Percentiles rank a stretch among this genome's conserved stretches.
Conservation (phyloP, 2,329 filamentous ascomycete genomes). For the Proliferodiscus dingleyae region DNA sequence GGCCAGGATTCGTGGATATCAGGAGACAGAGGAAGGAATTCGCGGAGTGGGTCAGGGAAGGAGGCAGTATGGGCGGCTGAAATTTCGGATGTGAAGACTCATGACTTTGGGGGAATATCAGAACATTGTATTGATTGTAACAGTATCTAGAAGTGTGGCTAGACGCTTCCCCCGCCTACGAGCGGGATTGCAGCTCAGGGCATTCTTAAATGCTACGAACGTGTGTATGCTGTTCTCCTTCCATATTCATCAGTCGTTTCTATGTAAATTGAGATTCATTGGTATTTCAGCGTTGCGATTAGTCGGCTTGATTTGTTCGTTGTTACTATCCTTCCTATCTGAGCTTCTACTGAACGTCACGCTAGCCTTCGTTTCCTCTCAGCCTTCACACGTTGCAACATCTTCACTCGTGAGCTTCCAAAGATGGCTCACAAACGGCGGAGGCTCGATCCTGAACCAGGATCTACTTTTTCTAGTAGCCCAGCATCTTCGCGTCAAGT, state of each 20-base stretch:
- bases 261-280: too few relatives aligned
- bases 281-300: too few relatives aligned
- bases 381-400: background rate
- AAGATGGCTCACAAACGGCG: constrained; percentile 28
- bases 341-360: background rate
- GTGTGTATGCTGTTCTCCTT: too few relatives aligned
- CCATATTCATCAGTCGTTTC: too few relatives aligned
- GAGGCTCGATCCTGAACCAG: constrained; percentile 4
- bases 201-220: too few relatives aligned
- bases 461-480: constrained; percentile 8
- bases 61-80: constrained; percentile 9
- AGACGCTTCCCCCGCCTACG: too few relatives aligned
- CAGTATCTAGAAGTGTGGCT: too few relatives aligned
- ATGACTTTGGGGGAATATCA: background rate
- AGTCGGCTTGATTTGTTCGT: too few relatives aligned
- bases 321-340: too few relatives aligned
- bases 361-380: background rate
- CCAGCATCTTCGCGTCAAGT: constrained; percentile 9
- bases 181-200: too few relatives aligned
- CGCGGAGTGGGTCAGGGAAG: constrained; percentile 61
- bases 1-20: constrained; percentile 84
- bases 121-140: too few relatives aligned
- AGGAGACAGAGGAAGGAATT: constrained; percentile 76
- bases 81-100: constrained; percentile 15
- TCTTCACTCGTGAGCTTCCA: background rate